Evolutionary conservation across 2,329 filamentous ascomycete genomes (phyloP), one percentile per base, ranked within the genome.

Genomic region (Aspergillus eucalypticola): DNA sequence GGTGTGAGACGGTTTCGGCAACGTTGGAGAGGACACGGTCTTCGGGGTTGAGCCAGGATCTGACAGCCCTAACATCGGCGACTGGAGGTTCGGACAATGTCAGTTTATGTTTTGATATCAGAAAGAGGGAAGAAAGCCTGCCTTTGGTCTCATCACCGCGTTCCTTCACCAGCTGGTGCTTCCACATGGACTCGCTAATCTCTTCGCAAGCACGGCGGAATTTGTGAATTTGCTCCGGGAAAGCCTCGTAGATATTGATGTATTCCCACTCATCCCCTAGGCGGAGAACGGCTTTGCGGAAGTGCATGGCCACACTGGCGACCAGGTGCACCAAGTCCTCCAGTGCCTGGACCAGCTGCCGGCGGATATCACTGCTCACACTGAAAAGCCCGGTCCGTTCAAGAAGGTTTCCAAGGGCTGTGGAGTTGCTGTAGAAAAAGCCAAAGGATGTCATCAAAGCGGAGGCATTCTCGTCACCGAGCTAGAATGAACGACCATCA

Each of bases 361-460:
- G 76, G 49, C 79, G 79, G 52, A 83, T 78, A 27, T 82, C 77
- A n/a, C 77, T 70, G 5, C 80, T 79, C 8, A 80, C 75, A 21
- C 71, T 69, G 49, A 84, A 76, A 0, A 83, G 68, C 59, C 81
- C 77, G 10, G 80, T 77, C n/a, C 81, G 78, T 56, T 83, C 68
- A 6, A 84, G 75, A 0, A 81, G 73, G 54, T 76, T 59, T 67
- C 78, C 58, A 76, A 78, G 4, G 70, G 76, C 54, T 77, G 72
- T 51, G 67, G 80, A 70, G 72, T 78, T 69, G 63, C 79, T 79
- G 70, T 84, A 83, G 63, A 85, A 82, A 56, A 84, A 78, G 3
- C 78, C 79, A 61, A 85, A 85, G 2, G 78, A 78, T 46, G 75
- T 77, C 66, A 84, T 80, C 17, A 85, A 72, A 3, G 82, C 81